These are phyloP conservation scores for Aspergillus coremiiformis DNA, from an alignment of 495 filamentous ascomycete genomes.

Conservation along the genomic window DNA sequence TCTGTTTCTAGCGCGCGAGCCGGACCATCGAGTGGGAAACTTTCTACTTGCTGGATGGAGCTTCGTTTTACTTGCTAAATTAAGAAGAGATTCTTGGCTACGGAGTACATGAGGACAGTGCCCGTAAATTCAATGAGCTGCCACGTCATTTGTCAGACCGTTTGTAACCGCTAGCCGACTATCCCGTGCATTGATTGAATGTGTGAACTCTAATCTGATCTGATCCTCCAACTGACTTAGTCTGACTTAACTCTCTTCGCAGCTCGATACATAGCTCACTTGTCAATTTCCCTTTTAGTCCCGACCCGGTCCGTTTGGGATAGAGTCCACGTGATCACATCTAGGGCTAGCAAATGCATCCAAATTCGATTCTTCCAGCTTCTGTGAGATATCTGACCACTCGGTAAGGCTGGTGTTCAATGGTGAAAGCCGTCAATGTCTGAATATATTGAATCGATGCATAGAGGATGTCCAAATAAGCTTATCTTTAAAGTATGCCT, in stretches of 20 bases:
- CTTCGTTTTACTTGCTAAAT: conserved; percentile 12
- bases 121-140: not conserved
- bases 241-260: conserved; percentile 1
- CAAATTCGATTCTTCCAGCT: not conserved
- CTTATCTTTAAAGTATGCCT: conserved; percentile 14
- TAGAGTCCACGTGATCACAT: not conserved
- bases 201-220: not conserved
- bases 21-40: conserved; percentile 2
- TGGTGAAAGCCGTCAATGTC: not conserved
- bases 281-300: conserved; percentile 3
- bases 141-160: conserved; percentile 5
- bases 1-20: conserved; percentile 1
- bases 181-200: not conserved
- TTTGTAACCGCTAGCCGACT: not conserved
- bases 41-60: not conserved
- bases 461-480: conserved; percentile 14
- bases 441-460: not conserved
- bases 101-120: not conserved
- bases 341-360: not conserved
- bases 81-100: conserved; percentile 8
- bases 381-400: not conserved
- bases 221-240: not conserved
- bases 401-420: not conserved
- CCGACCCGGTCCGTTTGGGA: not conserved
- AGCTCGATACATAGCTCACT: not conserved